Conservation (phyloP, 768 basidiomycete species). For the Boletus rufocinnamomeus region DNA sequence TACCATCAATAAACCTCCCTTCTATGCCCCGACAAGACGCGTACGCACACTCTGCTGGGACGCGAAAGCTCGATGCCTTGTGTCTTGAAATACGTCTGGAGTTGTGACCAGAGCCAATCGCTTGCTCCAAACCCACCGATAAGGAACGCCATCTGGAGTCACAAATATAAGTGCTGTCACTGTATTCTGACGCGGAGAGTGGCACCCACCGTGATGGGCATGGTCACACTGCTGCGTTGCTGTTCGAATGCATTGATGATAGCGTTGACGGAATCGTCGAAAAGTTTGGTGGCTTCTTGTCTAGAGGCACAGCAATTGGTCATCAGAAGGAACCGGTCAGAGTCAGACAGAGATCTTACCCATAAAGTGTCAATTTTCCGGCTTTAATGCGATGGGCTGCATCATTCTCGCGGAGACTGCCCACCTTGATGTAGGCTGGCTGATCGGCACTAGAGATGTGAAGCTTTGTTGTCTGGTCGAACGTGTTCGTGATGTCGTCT, state of each 20-base stretch:
- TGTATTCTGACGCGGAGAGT: background rate
- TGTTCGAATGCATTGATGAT: constrained; percentile 35
- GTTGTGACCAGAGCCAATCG: constrained; percentile 43
- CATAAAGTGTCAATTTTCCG: constrained; percentile 40
- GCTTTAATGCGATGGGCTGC: constrained; percentile 28
- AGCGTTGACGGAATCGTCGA: constrained; percentile 42
- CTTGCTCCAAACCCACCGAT: constrained; percentile 53
- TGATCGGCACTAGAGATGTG: constrained; percentile 38
- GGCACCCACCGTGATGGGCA: constrained; percentile 32
- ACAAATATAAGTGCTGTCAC: background rate
- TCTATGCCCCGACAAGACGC: constrained; percentile 3
- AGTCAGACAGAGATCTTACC: constrained; percentile 24
- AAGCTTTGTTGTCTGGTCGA: constrained; percentile 40
- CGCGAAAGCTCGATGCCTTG: constrained; percentile 43
- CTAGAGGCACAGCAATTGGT: constrained; percentile 21
- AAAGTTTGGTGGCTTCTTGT: constrained; percentile 39
- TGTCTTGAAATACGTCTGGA: constrained; percentile 38
- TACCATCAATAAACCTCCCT: background rate
- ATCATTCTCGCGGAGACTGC: constrained; percentile 37
- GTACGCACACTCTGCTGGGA: constrained; percentile 49
- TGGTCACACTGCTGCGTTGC: constrained; percentile 24
- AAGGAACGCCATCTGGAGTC: constrained; percentile 37
- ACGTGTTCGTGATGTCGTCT: constrained; percentile 31
- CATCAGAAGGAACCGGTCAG: background rate
- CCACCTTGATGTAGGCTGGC: constrained; percentile 42